A percentile compares a stretch with the other conserved stretches of the same genome.
These are phyloP conservation scores for Fusarium sp. DNA, from an alignment of 2,329 filamentous ascomycete species.

Conservation along the genomic window DNA sequence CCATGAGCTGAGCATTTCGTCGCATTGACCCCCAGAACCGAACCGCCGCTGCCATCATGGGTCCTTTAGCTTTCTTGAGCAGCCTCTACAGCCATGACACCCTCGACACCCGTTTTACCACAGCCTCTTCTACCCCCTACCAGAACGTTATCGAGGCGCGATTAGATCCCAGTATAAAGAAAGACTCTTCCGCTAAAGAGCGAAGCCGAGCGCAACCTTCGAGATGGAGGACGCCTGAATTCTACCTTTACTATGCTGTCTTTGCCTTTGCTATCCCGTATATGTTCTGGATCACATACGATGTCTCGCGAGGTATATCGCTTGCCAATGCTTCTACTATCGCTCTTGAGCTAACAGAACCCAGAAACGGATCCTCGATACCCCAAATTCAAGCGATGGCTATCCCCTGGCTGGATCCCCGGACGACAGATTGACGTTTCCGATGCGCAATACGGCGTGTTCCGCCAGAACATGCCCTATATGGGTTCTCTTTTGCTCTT, in stretches of 20 bases:
- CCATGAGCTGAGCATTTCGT: constrained; percentile 39
- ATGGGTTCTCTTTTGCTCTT: constrained; percentile 78
- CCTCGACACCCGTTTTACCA: constrained; percentile 72
- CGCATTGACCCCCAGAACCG: constrained; percentile 23
- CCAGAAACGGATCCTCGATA: constrained; percentile 86
- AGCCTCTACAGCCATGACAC: constrained; percentile 74
- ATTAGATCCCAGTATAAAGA: constrained; percentile 53
- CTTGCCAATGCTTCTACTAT: background rate
- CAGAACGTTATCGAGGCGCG: constrained; percentile 65
- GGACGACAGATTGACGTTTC: constrained; percentile 93
- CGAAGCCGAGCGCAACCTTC: constrained; percentile 65
- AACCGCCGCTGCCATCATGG: constrained; percentile 51
- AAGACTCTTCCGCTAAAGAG: constrained; percentile 50
- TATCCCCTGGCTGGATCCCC: constrained; percentile 89
- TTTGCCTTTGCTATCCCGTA: constrained; percentile 75
- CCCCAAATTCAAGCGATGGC: constrained; percentile 73
- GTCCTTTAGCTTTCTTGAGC: constrained; percentile 56
- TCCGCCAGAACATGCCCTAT: constrained; percentile 87
- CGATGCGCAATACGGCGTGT: constrained; percentile 86
- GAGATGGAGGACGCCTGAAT: constrained; percentile 89
- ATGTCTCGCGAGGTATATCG: constrained; percentile 81
- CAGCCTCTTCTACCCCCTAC: constrained; percentile 75
- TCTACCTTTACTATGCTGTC: constrained; percentile 80
- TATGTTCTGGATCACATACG: constrained; percentile 92
- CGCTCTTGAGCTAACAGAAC: constrained; percentile 24